phyloP scores from a whole-genome alignment of 768 basidiomycete genomes.

The Plicaturopsis crispa region DNA sequence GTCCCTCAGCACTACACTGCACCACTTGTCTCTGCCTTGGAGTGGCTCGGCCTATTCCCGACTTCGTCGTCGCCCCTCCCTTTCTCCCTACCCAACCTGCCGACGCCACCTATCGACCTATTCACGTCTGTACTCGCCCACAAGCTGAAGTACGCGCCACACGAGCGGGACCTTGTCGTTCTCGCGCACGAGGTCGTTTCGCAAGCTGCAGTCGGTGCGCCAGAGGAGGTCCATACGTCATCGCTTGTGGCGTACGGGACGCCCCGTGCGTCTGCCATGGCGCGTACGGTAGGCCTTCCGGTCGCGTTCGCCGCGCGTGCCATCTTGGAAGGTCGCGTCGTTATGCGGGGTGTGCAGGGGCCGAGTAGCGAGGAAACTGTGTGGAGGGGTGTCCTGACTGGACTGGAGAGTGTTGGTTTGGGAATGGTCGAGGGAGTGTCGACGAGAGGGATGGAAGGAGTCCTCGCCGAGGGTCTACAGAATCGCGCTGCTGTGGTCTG shows the following conservation, averaged over 20 bases:
- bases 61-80: conserved; percentile 22
- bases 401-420: conserved; percentile 43
- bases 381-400: conserved; percentile 53
- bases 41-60: conserved; percentile 36
- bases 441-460: conserved; percentile 37
- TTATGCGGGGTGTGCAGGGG: conserved; percentile 56
- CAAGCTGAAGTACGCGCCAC: conserved; percentile 57
- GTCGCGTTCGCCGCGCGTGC: conserved; percentile 75
- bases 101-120: conserved; percentile 57
- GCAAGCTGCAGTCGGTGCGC: conserved; percentile 5
- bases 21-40: conserved; percentile 32
- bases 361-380: conserved; percentile 57
- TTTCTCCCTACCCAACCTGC: conserved; percentile 32
- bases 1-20: conserved; percentile 13
- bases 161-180: conserved; percentile 83
- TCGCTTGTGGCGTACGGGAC: conserved; percentile 59
- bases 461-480: conserved; percentile 4
- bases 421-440: conserved; percentile 29
- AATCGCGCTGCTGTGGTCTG: too few species aligned
- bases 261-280: conserved; percentile 68
- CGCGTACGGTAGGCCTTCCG: conserved; percentile 83
- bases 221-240: conserved; percentile 61
- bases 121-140: conserved; percentile 67
- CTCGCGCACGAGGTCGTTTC: conserved; percentile 75
- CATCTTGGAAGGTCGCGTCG: conserved; percentile 54